Conservation (phyloP, 805 yeast species). For the Hanseniaspora guilliermondii region DNA sequence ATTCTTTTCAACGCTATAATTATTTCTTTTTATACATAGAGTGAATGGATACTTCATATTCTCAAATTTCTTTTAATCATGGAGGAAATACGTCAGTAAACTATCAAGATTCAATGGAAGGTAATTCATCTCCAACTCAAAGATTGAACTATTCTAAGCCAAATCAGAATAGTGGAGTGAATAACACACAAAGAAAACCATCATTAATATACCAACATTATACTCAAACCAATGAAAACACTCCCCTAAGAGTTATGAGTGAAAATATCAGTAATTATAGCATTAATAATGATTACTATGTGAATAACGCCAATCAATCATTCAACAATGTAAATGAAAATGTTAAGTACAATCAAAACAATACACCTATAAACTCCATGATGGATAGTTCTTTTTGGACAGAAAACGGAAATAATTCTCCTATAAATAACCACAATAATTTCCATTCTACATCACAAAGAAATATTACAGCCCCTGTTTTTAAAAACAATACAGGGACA, state of each 20-base stretch:
- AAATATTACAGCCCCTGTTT: constrained; percentile 12
- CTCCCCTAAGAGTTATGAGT: not conserved
- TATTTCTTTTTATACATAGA: not conserved
- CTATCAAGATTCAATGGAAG: constrained; percentile 8
- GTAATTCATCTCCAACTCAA: constrained; percentile 6
- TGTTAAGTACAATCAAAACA: not conserved
- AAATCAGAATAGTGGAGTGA: not conserved
- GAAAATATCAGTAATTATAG: not conserved
- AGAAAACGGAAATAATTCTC: not conserved
- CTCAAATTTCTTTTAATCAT: constrained; percentile 4
- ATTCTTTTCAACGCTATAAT: not conserved
- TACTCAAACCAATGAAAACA: not conserved
- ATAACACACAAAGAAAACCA: constrained; percentile 4
- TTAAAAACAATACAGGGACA: not conserved
- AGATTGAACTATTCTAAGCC: constrained; percentile 2
- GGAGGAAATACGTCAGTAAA: constrained; percentile 5
- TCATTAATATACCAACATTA: constrained; percentile 11
- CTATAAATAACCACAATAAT: not conserved
- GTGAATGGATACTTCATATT: constrained; percentile 6
- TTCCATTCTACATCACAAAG: not conserved
- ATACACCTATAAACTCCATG: not conserved
- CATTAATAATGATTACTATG: not conserved
- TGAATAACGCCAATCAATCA: constrained; percentile 1
- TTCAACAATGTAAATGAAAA: not conserved
- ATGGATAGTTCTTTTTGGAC: constrained; percentile 3